phyloP scores from a whole-genome alignment of 306 rosid species.

The Boehmeria nivea region DNA sequence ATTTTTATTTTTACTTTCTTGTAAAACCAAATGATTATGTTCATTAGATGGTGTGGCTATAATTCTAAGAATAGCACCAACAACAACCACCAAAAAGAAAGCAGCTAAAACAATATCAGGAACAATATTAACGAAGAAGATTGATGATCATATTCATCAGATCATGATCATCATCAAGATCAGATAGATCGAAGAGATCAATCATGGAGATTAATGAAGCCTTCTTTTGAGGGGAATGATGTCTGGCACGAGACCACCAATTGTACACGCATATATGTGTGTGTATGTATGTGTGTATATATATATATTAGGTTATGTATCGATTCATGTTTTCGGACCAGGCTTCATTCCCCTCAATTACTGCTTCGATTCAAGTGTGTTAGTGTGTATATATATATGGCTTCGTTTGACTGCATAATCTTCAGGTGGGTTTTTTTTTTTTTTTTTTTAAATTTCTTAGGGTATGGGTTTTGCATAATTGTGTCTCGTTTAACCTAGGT shows the following conservation, averaged over 20 bases:
- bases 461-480: background rate
- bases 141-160: background rate
- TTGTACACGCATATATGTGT: background rate
- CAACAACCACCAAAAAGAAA: too few relatives aligned
- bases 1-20: background rate
- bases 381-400: too few relatives aligned
- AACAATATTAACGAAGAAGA: background rate
- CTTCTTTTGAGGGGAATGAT: constrained; percentile 61
- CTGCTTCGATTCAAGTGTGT: background rate
- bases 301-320: background rate
- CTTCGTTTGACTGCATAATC: background rate
- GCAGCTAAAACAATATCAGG: too few relatives aligned
- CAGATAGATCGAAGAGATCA: background rate
- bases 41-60: background rate
- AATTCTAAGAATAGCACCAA: background rate
- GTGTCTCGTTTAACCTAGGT: background rate
- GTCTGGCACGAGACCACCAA: constrained; percentile 48
- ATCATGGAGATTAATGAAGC: constrained; percentile 25
- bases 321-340: background rate
- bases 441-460: background rate
- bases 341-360: constrained; percentile 7
- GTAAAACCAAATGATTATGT: background rate
- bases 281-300: background rate
- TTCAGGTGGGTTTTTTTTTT: constrained; percentile 26
- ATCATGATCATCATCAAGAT: too few relatives aligned